A percentile compares a stretch with the other conserved stretches of the same genome.
Evolutionary conservation across 768 basidiomycete genomes (phyloP).

Genomic region (Amanita inopinata): DNA sequence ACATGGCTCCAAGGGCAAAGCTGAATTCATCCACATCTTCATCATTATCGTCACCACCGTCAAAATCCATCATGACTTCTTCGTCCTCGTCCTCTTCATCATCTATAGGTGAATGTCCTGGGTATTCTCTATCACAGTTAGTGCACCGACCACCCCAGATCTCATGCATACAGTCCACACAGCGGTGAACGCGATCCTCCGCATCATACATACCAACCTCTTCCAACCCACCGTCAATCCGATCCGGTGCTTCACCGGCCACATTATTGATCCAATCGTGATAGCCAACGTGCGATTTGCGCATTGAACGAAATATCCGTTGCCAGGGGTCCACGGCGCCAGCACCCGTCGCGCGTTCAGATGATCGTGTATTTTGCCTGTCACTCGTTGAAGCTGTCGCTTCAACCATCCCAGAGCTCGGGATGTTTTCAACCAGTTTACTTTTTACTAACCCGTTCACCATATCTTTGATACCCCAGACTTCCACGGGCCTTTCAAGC

Average conservation of each 20-base stretch:
- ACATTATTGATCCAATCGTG: conserved; percentile 10
- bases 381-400: conserved; percentile 19
- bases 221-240: conserved; percentile 22
- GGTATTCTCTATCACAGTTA: conserved; percentile 49
- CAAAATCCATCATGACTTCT: conserved; percentile 3
- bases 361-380: conserved; percentile 15
- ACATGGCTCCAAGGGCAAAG: conserved; percentile 1
- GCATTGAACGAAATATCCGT: conserved; percentile 39
- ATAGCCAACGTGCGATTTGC: not conserved
- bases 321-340: conserved; percentile 52
- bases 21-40: not conserved
- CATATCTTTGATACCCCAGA: conserved; percentile 65
- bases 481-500: conserved; percentile 52
- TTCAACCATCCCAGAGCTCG: conserved; percentile 12
- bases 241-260: conserved; percentile 14
- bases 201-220: conserved; percentile 57
- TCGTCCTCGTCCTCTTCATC: conserved; percentile 25
- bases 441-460: conserved; percentile 44
- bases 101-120: conserved; percentile 31
- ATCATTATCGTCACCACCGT: conserved; percentile 2
- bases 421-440: conserved; percentile 31
- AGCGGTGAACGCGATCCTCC: conserved; percentile 73
- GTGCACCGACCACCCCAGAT: conserved; percentile 64
- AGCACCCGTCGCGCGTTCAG: conserved; percentile 10
- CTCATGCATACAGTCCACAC: conserved; percentile 70